phyloP scores from a whole-genome alignment of 108 stramenopile species.

The Pseudonitzschia delicatissima region DNA sequence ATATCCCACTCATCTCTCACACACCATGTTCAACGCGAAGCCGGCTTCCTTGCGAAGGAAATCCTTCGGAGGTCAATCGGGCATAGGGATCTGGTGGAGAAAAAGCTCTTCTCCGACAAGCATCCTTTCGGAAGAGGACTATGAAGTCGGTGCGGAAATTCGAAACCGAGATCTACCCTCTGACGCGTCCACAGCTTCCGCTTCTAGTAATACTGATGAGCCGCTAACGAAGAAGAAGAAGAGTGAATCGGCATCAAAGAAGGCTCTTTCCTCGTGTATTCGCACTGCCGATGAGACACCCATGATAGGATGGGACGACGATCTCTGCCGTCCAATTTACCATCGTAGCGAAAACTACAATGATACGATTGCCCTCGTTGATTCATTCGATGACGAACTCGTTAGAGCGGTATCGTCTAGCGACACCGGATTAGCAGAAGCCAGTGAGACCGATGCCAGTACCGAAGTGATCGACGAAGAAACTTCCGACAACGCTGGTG shows the following conservation, averaged over 20 bases:
- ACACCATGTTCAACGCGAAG: not conserved
- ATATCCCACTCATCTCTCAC: not conserved
- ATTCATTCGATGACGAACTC: not conserved
- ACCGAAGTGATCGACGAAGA: conserved; percentile 1
- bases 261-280: not conserved
- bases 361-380: not conserved
- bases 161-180: not conserved
- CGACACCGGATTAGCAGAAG: not conserved
- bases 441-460: not conserved
- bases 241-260: not conserved
- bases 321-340: conserved; percentile 31
- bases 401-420: no score
- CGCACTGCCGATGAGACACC: not conserved
- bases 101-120: not conserved
- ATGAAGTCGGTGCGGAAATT: not conserved
- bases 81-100: conserved; percentile 9
- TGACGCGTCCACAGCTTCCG: not conserved
- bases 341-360: not conserved
- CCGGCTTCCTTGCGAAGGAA: conserved; percentile 1
- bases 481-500: not conserved
- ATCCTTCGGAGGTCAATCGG: conserved; percentile 14
- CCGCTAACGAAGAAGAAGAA: not conserved
- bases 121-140: not conserved
- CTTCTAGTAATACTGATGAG: not conserved
- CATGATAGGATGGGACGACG: conserved; percentile 34